phyloP scores from a whole-genome alignment of 148 eudicot genomes.

The Cornus kousa region DNA sequence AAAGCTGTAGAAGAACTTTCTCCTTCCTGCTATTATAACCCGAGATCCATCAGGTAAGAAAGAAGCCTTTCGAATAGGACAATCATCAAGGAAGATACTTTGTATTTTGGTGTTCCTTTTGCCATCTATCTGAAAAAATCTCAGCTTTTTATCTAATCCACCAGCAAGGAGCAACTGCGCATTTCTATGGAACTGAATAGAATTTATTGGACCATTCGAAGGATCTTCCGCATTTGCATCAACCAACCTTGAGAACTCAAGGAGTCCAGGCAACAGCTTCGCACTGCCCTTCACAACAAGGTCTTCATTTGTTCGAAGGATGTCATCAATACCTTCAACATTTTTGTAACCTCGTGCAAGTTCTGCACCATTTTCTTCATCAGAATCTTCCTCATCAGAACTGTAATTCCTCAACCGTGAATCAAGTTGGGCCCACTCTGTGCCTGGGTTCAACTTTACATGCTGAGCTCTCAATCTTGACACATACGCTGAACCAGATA shows the following conservation, averaged over 20 bases:
- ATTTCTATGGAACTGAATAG: constrained; percentile 90
- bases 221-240: constrained; percentile 76
- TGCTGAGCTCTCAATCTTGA: constrained; percentile 86
- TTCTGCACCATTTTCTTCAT: constrained; percentile 39
- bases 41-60: constrained; percentile 93
- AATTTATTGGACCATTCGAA: constrained; percentile 52
- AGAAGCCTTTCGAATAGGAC: constrained; percentile 68
- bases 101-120: constrained; percentile 76
- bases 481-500: constrained; percentile 67
- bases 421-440: constrained; percentile 82
- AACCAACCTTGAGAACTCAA: constrained; percentile 66
- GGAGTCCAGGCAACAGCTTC: constrained; percentile 71
- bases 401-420: constrained; percentile 34
- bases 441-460: constrained; percentile 69
- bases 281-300: constrained; percentile 64
- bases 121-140: constrained; percentile 91
- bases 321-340: constrained; percentile 35
- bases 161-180: constrained; percentile 82
- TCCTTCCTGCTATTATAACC: constrained; percentile 69
- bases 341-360: constrained; percentile 38
- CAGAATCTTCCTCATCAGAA: constrained; percentile 75
- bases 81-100: constrained; percentile 76
- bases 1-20: constrained; percentile 84
- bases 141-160: constrained; percentile 65
- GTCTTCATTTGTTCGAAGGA: constrained; percentile 63